Percentiles rank a stretch among this genome's conserved stretches.
These are phyloP conservation scores for Erodium trifolium DNA, from an alignment of 441 rosid genomes.

Conservation along the genomic window DNA sequence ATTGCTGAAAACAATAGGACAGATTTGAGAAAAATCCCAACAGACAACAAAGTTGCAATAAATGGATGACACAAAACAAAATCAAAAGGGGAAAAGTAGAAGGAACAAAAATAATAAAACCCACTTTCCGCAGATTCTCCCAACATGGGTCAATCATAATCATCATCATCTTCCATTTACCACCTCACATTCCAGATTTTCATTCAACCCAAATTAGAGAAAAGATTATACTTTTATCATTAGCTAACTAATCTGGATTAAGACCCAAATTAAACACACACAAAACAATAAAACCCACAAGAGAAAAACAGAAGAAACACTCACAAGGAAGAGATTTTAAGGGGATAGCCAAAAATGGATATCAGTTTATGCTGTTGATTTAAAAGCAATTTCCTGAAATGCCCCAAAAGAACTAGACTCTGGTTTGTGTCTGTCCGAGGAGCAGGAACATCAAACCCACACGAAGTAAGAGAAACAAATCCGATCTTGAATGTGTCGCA, in stretches of 20 bases:
- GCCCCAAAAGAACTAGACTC: not conserved
- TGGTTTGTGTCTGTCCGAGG: constrained; percentile 17
- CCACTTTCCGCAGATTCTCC: constrained; percentile 29
- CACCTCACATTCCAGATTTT: constrained; percentile 10
- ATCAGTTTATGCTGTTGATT: not conserved
- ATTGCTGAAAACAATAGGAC: no score
- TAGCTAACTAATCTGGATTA: constrained; percentile 9
- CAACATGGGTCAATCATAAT: constrained; percentile 14
- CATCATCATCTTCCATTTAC: no score
- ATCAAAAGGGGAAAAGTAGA: constrained; percentile 8
- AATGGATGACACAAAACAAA: constrained; percentile 15
- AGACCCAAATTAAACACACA: not conserved
- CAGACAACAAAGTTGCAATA: constrained; percentile 19
- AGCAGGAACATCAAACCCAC: constrained; percentile 22
- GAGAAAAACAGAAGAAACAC: not conserved
- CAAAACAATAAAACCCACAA: constrained; percentile 6
- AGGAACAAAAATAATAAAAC: constrained; percentile 7
- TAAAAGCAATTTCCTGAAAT: not conserved
- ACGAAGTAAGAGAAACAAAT: not conserved
- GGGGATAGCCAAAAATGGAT: constrained; percentile 16
- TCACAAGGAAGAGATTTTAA: constrained; percentile 22
- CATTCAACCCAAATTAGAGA: constrained; percentile 27
- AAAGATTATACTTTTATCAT: constrained; percentile 9
- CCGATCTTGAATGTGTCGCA: not conserved
- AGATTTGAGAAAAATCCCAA: not conserved